A percentile compares a stretch with the other conserved stretches of the same genome.
Conservation (phyloP, 2,329 filamentous ascomycete species). For the Zalaria obscura region DNA sequence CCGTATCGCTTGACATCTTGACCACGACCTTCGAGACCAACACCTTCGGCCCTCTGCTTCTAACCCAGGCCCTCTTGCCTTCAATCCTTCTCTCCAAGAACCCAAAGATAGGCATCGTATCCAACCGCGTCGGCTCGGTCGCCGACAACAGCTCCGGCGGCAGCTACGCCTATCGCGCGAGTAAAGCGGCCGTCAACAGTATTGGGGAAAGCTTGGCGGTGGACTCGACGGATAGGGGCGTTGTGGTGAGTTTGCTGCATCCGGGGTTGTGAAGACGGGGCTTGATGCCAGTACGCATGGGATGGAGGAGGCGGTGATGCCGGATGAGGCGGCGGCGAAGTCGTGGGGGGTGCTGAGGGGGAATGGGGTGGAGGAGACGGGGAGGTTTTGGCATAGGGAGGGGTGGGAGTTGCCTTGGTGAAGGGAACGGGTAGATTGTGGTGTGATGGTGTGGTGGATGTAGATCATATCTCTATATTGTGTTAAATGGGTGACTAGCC, state of each 20-base stretch:
- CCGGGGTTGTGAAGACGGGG: slow-evolving; percentile 27
- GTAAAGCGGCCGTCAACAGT: slow-evolving; percentile 30
- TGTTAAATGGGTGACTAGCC: too few species aligned
- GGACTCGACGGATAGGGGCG: slow-evolving; percentile 24
- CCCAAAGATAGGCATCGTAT: slow-evolving; percentile 27
- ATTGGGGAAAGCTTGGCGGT: slow-evolving; percentile 29
- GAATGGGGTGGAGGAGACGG: slow-evolving; percentile 26
- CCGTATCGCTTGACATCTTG: slow-evolving; percentile 16
- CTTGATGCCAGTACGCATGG: slow-evolving; percentile 13
- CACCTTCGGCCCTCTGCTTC: slow-evolving; percentile 28
- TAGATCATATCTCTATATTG: too few species aligned
- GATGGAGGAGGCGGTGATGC: slow-evolving; percentile 25
- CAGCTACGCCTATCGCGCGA: slow-evolving; percentile 28
- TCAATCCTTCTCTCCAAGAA: slow-evolving; percentile 19
- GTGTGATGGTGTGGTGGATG: too few species aligned
- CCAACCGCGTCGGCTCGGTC: slow-evolving; percentile 28
- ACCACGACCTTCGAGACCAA: slow-evolving; percentile 27
- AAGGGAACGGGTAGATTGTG: not conserved
- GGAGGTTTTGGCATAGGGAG: slow-evolving; percentile 31
- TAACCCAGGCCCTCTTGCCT: slow-evolving; percentile 29
- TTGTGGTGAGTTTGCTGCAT: slow-evolving; percentile 28
- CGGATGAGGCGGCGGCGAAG: slow-evolving; percentile 30
- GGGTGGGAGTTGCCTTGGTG: slow-evolving; percentile 31
- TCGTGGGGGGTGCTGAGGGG: slow-evolving; percentile 25
- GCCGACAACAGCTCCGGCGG: slow-evolving; percentile 28